A percentile compares a stretch with the other conserved stretches of the same genome.
Conservation (phyloP, 1,284 basidiomycete genomes). For the Pascua guehoae region DNA sequence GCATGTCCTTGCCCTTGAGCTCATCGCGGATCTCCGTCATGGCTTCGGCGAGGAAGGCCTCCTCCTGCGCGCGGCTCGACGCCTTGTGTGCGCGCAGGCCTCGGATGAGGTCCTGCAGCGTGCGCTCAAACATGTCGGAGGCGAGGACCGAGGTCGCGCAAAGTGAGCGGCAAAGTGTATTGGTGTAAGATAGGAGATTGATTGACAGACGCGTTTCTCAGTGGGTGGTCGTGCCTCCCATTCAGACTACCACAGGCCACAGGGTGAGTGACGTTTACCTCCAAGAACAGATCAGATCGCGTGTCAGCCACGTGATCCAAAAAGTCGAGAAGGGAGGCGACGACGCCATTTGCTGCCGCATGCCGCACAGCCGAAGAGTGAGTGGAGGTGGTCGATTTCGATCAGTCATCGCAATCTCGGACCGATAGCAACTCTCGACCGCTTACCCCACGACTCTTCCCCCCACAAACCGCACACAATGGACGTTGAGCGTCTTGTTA, state of each 20-base stretch:
- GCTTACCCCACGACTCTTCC: background rate
- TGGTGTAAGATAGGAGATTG: background rate
- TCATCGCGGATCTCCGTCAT: conserved; percentile 77
- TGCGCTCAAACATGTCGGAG: conserved; percentile 79
- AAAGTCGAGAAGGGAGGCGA: too few relatives aligned
- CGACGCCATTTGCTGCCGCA: too few relatives aligned
- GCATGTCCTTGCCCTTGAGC: conserved; percentile 91
- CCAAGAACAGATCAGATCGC: too few relatives aligned
- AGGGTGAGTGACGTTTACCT: too few relatives aligned
- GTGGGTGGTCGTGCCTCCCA: too few relatives aligned
- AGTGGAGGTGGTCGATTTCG: too few relatives aligned
- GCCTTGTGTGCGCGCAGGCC: conserved; percentile 64
- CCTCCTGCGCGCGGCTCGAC: conserved; percentile 47
- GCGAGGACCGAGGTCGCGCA: background rate
- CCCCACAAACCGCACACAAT: conserved; percentile 15
- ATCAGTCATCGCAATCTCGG: too few relatives aligned
- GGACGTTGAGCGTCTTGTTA: conserved; percentile 42
- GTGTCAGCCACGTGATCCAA: too few relatives aligned
- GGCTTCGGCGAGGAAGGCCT: conserved; percentile 52
- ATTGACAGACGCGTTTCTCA: too few relatives aligned
- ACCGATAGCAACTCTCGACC: background rate
- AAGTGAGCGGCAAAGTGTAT: background rate
- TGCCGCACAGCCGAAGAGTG: too few relatives aligned
- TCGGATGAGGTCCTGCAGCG: conserved; percentile 84
- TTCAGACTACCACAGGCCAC: too few relatives aligned